These are phyloP conservation scores for Harringtonia aguacate DNA, from an alignment of 2,329 filamentous ascomycete species.

Conservation along the genomic window DNA sequence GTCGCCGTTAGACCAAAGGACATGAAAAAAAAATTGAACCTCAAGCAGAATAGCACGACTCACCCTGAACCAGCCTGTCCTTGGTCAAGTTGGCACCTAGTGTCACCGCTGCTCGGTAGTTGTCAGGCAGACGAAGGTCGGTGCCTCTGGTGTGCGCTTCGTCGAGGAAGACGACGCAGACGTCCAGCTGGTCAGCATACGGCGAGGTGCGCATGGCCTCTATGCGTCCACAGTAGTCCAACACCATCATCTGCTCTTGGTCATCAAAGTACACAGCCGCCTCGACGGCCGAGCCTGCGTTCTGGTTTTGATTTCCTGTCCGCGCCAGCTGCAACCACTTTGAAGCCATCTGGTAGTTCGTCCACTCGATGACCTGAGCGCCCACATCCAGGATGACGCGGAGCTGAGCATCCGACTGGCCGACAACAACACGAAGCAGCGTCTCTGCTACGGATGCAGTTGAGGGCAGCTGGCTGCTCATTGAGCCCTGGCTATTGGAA, in stretches of 20 bases:
- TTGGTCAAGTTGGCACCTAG: constrained; percentile 56
- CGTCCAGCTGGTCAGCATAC: constrained; percentile 42
- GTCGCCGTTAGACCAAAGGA: not conserved
- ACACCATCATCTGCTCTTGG: constrained; percentile 40
- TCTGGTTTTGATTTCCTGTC: not conserved
- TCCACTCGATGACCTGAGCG: constrained; percentile 55
- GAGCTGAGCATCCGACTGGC: constrained; percentile 23
- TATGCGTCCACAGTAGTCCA: constrained; percentile 33
- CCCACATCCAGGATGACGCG: constrained; percentile 62
- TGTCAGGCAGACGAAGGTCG: constrained; percentile 48
- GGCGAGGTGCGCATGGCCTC: constrained; percentile 47
- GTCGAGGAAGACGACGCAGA: constrained; percentile 58
- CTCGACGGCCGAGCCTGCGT: constrained; percentile 14
- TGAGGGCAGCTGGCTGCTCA: constrained; percentile 1
- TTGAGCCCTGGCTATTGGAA: no score
- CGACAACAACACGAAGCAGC: constrained; percentile 34
- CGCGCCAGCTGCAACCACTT: constrained; percentile 36
- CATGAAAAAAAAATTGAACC: not conserved
- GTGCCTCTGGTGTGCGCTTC: constrained; percentile 61
- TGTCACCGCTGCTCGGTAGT: constrained; percentile 56
- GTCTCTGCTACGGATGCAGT: constrained; percentile 23
- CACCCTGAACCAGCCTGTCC: constrained; percentile 58
- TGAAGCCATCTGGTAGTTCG: constrained; percentile 41
- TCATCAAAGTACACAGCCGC: constrained; percentile 48
- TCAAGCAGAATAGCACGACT: constrained; percentile 7